A percentile compares a stretch with the other conserved stretches of the same genome.
These are phyloP conservation scores for Acanthochlamys bracteata DNA, from an alignment of 106 monocot species.

Conservation along the genomic window DNA sequence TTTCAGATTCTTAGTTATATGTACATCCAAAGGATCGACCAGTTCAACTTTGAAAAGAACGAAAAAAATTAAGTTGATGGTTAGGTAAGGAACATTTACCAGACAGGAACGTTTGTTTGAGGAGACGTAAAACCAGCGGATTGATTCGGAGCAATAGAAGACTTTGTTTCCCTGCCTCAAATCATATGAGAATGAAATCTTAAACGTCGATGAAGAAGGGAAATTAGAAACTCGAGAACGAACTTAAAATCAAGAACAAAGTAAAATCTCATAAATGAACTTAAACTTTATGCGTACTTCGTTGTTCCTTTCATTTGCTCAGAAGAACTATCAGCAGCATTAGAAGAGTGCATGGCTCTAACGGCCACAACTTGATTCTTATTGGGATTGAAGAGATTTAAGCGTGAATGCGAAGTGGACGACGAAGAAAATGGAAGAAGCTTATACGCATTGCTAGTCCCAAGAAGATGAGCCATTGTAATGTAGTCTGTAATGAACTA, in stretches of 20 bases:
- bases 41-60: too few species aligned
- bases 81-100: neutral
- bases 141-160: neutral
- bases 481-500: too few species aligned
- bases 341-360: neutral
- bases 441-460: neutral
- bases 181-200: neutral
- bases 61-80: neutral
- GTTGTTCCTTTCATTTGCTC: neutral
- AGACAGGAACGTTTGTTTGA: neutral
- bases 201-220: neutral
- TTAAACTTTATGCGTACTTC: neutral
- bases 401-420: neutral
- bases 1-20: neutral
- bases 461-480: constrained; percentile 1
- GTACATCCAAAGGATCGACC: neutral
- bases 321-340: neutral
- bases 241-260: neutral
- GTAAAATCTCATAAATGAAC: too few species aligned
- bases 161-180: neutral
- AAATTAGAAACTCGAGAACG: neutral
- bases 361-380: neutral
- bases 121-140: neutral
- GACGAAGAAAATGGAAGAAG: neutral
- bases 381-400: neutral